Base-by-base conservation (phyloP, 2,329 filamentous ascomycete genomes). In the Epichloe typhina region DNA sequence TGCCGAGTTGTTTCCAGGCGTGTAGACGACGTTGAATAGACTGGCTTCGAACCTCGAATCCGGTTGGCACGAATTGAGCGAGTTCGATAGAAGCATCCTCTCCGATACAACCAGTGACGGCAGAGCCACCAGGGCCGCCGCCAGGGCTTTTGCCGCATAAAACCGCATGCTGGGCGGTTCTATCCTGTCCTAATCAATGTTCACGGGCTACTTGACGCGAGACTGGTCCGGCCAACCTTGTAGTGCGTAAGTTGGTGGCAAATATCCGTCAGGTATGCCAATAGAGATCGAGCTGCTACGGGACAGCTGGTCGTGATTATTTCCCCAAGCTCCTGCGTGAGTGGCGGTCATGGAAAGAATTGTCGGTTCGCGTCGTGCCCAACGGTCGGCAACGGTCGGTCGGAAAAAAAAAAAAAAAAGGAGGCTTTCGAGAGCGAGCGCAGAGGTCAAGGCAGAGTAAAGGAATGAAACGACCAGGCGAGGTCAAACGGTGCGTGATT, bases 21-120 rank as follows among this genome's bases (percentile, higher is more conserved):
- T 85, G 66, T 84, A 86, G 56, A 78, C 70, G 64, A 93, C 84
- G 59, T 90, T 83, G 77, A 94, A 94, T 52, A 89, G 75, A 57
- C 83, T 88, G 58, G 88, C 88, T 3, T 84, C 84, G 66, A 95
- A 91, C 62, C 80, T 82, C 38, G 84, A 88, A 66, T 88, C 83
- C 49, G 78, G 71, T 72, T 87, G 83, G 69, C 88, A 95, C 35
- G 84, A 76, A 65, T 84, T 86, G 56, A 95, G 75, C 35, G 88
- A 91, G 61, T 77, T 84, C 47, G 88, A 46, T 13, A 46, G 11
- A 15, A 53, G 47, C 52, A 53, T 52, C 17, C 41, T 46, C 31
- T 53, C 50, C 36, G 46, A 46, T 6, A 43, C 44, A n/a, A 42
- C 47, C 37, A 52, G 37, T 31, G 47, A 47, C 44, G 52, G 52